Evolutionary conservation across 2,329 filamentous ascomycete genomes (phyloP).

Genomic region (Onygena corvina): DNA sequence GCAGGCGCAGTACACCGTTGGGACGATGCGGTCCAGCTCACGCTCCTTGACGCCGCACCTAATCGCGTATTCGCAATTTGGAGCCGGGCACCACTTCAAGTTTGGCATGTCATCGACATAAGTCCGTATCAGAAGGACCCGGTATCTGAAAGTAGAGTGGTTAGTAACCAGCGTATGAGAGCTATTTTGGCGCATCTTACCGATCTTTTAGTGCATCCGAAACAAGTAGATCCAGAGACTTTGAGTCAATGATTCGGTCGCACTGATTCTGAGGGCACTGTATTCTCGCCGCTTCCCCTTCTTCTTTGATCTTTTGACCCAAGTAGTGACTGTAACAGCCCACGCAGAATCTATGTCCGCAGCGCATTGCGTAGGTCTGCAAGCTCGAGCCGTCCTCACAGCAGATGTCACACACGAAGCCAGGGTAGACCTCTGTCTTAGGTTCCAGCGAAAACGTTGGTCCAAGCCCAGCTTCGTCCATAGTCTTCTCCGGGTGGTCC

Average conservation of each 20-base stretch:
- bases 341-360: conserved; percentile 84
- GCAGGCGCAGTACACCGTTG: conserved; percentile 77
- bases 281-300: conserved; percentile 89
- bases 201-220: conserved; percentile 45
- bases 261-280: conserved; percentile 84
- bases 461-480: conserved; percentile 74
- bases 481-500: conserved; percentile 66
- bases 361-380: conserved; percentile 85
- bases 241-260: conserved; percentile 80
- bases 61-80: conserved; percentile 89
- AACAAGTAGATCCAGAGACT: conserved; percentile 67
- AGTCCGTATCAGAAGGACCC: conserved; percentile 75
- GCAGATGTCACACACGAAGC: conserved; percentile 89
- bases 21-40: conserved; percentile 72
- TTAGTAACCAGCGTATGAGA: conserved; percentile 14
- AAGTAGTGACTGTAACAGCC: conserved; percentile 89
- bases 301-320: conserved; percentile 81
- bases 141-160: conserved; percentile 47
- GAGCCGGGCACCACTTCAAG: conserved; percentile 94
- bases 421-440: conserved; percentile 56
- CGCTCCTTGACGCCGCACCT: conserved; percentile 82
- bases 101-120: conserved; percentile 96
- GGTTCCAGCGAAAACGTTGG: conserved; percentile 50
- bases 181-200: conserved; percentile 25
- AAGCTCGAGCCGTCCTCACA: conserved; percentile 73